A percentile compares a stretch with the other conserved stretches of the same genome.
These are phyloP conservation scores for Fragosphaeria purpurea DNA, from an alignment of 2,329 filamentous ascomycete species.

Conservation along the genomic window DNA sequence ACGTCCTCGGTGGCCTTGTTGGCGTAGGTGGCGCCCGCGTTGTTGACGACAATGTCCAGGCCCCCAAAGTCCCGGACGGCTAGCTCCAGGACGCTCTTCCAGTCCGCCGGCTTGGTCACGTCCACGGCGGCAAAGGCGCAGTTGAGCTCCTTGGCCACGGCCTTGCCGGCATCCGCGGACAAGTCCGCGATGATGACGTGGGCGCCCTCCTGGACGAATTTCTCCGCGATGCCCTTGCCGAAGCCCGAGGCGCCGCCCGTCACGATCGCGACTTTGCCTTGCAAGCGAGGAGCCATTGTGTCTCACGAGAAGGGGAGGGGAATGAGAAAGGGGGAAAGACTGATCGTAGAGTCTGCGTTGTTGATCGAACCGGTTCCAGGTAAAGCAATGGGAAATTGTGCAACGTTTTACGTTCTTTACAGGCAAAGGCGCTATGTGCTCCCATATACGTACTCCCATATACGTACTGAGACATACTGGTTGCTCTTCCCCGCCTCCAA, in stretches of 20 bases:
- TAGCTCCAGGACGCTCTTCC: conserved; percentile 38
- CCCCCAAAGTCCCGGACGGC: conserved; percentile 36
- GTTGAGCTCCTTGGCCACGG: conserved; percentile 33
- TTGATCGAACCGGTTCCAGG: too few relatives aligned
- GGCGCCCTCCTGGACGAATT: conserved; percentile 15
- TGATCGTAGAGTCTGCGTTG: too few relatives aligned
- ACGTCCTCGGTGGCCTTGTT: conserved; percentile 56
- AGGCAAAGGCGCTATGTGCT: too few relatives aligned
- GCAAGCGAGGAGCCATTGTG: conserved; percentile 24
- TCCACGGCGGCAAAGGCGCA: conserved; percentile 34
- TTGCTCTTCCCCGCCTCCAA: too few relatives aligned
- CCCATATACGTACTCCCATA: too few relatives aligned
- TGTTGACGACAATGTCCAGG: conserved; percentile 52
- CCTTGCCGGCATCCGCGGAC: conserved; percentile 32
- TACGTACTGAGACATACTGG: too few relatives aligned
- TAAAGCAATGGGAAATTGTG: too few relatives aligned
- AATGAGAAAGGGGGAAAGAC: not conserved
- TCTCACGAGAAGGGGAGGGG: not conserved
- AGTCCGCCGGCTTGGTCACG: conserved; percentile 42
- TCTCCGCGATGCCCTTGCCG: conserved; percentile 42
- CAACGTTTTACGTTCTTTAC: too few relatives aligned
- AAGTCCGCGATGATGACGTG: conserved; percentile 33
- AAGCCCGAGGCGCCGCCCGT: conserved; percentile 47
- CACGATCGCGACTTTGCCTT: conserved; percentile 46
- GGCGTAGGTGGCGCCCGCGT: conserved; percentile 47